These are phyloP conservation scores for Rostrohypoxylon terebratum DNA, from an alignment of 495 filamentous ascomycete species.

Conservation along the genomic window DNA sequence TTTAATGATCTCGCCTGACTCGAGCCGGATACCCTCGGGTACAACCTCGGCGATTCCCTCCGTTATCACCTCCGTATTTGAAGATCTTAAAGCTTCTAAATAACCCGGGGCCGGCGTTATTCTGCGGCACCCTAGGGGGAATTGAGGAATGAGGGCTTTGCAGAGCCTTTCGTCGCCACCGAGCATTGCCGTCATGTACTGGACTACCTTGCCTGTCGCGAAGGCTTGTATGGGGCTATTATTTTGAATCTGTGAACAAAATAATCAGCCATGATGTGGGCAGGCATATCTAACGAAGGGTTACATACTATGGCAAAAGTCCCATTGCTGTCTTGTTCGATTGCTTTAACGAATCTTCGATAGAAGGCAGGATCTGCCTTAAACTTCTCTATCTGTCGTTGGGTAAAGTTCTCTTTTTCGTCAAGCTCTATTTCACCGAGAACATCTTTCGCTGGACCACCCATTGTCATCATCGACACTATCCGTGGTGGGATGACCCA, in stretches of 20 bases:
- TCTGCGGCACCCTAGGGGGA: slow-evolving; percentile 72
- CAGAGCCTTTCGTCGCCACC: slow-evolving; percentile 51
- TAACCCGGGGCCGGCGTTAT: slow-evolving; percentile 78
- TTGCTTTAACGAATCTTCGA: slow-evolving; percentile 44
- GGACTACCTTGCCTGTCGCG: slow-evolving; percentile 37
- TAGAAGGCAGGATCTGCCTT: slow-evolving; percentile 49
- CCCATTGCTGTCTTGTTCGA: slow-evolving; percentile 44
- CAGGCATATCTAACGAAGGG: neutral
- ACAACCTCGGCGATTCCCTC: slow-evolving; percentile 68
- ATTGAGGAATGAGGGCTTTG: slow-evolving; percentile 71
- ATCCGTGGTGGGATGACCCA: slow-evolving; percentile 72
- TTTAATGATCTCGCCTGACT: slow-evolving; percentile 65
- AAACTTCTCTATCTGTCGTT: slow-evolving; percentile 61
- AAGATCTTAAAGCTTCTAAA: slow-evolving; percentile 69
- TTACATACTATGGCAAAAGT: slow-evolving; percentile 47
- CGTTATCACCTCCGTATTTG: slow-evolving; percentile 71
- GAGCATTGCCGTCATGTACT: slow-evolving; percentile 49
- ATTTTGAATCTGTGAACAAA: slow-evolving; percentile 48
- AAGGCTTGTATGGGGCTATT: slow-evolving; percentile 49
- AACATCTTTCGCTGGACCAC: slow-evolving; percentile 46
- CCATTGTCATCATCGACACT: slow-evolving; percentile 58
- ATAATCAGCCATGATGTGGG: slow-evolving; percentile 33
- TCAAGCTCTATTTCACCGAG: slow-evolving; percentile 49
- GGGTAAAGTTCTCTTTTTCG: slow-evolving; percentile 51
- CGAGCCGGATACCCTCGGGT: slow-evolving; percentile 68